These are phyloP conservation scores for Alternaria sp. DNA, from an alignment of 2,329 filamentous ascomycete genomes.

Conservation along the genomic window DNA sequence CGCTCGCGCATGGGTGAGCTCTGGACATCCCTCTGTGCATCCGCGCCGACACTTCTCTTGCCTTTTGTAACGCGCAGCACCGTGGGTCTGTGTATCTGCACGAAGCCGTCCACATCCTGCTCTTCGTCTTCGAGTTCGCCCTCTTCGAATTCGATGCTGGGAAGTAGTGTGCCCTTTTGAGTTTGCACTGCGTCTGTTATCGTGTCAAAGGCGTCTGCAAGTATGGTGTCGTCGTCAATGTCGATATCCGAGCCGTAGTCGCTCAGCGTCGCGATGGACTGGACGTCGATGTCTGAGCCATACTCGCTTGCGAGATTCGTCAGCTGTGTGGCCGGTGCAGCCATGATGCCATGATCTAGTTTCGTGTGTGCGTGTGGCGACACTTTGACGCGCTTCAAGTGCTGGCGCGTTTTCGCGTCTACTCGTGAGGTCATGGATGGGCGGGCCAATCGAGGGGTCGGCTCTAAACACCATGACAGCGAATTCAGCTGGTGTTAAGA, in stretches of 20 bases:
- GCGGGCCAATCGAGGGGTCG: slow-evolving; percentile 11
- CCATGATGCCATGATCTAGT: slow-evolving; percentile 40
- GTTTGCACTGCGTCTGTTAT: slow-evolving; percentile 9
- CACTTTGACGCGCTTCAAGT: slow-evolving; percentile 19
- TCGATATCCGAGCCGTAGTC: slow-evolving; percentile 73
- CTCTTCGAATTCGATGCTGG: slow-evolving; percentile 37
- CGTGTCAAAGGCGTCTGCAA: slow-evolving; percentile 28
- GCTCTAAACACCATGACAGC: background rate
- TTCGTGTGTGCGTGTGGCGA: slow-evolving; percentile 17
- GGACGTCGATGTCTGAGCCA: slow-evolving; percentile 68
- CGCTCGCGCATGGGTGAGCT: slow-evolving; percentile 35
- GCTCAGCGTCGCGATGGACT: slow-evolving; percentile 54
- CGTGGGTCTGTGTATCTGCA: slow-evolving; percentile 49
- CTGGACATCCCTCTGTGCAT: slow-evolving; percentile 15
- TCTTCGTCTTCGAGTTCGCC: slow-evolving; percentile 33
- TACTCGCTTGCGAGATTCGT: slow-evolving; percentile 61
- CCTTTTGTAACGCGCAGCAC: slow-evolving; percentile 30
- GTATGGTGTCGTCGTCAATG: slow-evolving; percentile 64
- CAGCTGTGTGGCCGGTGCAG: slow-evolving; percentile 20
- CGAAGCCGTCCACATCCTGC: slow-evolving; percentile 56
- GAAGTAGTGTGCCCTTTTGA: slow-evolving; percentile 22
- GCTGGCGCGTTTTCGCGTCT: slow-evolving; percentile 25
- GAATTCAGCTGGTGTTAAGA: background rate
- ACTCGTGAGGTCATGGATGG: slow-evolving; percentile 27
- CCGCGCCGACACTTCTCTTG: slow-evolving; percentile 5